Percentiles rank a stretch among this genome's conserved stretches.
These are phyloP conservation scores for Ceratocystis papillata DNA, from an alignment of 2,329 filamentous ascomycete species.

Conservation along the genomic window DNA sequence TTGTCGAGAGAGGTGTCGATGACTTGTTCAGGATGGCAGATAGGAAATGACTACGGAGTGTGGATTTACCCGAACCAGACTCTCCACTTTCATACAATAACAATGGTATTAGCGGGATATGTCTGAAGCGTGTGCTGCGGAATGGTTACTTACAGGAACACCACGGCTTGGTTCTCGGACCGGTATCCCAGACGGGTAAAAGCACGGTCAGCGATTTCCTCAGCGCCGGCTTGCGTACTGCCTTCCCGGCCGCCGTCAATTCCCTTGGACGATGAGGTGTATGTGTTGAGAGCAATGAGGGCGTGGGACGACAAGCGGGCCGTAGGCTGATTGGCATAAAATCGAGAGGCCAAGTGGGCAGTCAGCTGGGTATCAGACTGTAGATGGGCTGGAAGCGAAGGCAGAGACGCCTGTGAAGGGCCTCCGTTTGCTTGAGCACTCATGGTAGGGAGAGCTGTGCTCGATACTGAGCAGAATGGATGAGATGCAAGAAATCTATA, in stretches of 20 bases:
- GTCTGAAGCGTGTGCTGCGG: neutral
- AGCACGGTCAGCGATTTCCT: conserved; percentile 79
- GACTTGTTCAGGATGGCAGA: conserved; percentile 79
- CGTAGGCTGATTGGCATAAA: conserved; percentile 82
- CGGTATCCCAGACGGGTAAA: conserved; percentile 76
- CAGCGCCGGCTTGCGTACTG: conserved; percentile 82
- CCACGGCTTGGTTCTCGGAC: conserved; percentile 82
- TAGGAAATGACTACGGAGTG: conserved; percentile 77
- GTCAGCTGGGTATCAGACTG: conserved; percentile 71
- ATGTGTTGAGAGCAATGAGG: conserved; percentile 87
- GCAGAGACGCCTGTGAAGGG: conserved; percentile 58
- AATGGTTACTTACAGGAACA: conserved; percentile 66
- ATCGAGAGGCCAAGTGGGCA: conserved; percentile 74
- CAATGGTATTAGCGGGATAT: neutral
- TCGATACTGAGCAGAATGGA: neutral
- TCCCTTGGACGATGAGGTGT: conserved; percentile 77
- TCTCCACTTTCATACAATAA: conserved; percentile 56
- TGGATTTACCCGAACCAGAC: conserved; percentile 93
- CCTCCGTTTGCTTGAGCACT: conserved; percentile 42
- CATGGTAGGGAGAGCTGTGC: conserved; percentile 38
- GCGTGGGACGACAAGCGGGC: conserved; percentile 84
- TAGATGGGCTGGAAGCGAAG: conserved; percentile 72
- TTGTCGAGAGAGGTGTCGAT: conserved; percentile 83
- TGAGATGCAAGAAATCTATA: neutral
- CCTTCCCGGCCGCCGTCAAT: conserved; percentile 85